A percentile compares a stretch with the other conserved stretches of the same genome.
Conservation (phyloP, 345 rosid genomes). For the Eutrema japonicum region DNA sequence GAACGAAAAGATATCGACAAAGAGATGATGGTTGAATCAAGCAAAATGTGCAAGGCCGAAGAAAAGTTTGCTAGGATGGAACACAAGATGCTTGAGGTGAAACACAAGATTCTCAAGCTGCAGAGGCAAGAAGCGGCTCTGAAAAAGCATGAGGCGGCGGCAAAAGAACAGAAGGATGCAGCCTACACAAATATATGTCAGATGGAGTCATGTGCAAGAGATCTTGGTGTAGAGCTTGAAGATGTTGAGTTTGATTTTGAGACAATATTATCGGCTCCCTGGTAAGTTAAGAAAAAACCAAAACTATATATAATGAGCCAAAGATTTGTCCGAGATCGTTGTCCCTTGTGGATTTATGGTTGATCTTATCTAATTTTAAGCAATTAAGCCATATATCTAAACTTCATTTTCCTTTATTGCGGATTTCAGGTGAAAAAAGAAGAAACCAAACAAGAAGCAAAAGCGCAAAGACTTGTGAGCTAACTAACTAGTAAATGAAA, state of each 20-base stretch:
- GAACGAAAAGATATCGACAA: conserved; percentile 41
- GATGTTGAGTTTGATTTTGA: conserved; percentile 40
- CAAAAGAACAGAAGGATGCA: not conserved
- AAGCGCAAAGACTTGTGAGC: not conserved
- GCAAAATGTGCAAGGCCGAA: conserved; percentile 27
- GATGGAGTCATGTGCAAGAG: conserved; percentile 34
- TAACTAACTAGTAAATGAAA: not conserved
- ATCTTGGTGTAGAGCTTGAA: conserved; percentile 27
- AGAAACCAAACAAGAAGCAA: no score
- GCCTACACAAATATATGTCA: conserved; percentile 30
- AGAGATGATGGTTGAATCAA: not conserved
- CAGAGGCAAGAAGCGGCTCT: conserved; percentile 42
- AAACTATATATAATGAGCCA: not conserved
- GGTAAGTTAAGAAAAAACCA: conserved; percentile 17
- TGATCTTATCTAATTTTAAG: not conserved
- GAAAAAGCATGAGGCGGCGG: conserved; percentile 9
- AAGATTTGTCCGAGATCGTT: not conserved
- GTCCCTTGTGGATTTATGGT: conserved; percentile 1
- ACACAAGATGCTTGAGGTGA: not conserved
- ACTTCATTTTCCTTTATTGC: no score
- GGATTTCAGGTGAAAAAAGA: not conserved
- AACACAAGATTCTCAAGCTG: conserved; percentile 47
- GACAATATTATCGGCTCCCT: conserved; percentile 49
- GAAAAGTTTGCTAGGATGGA: conserved; percentile 42
- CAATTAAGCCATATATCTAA: no score